phyloP scores from a whole-genome alignment of 2,329 filamentous ascomycete genomes.

The Apiospora arundinis region DNA sequence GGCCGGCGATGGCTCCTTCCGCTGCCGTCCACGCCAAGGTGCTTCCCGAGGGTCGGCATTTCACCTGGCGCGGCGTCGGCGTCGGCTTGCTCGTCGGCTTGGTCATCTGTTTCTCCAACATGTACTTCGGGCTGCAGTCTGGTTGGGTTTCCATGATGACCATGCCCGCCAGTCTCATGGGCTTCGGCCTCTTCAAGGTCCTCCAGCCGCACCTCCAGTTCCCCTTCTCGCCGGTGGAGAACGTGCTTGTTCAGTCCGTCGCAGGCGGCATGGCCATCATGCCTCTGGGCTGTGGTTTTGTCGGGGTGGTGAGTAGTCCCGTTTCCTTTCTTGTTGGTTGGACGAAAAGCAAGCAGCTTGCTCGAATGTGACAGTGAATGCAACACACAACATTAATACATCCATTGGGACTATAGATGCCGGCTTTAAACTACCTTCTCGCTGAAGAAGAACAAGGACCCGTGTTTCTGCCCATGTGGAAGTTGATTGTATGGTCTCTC shows the following conservation, averaged over 20 bases:
- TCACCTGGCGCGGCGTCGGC: constrained; percentile 80
- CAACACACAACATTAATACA: background rate
- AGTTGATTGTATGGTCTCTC: constrained; percentile 87
- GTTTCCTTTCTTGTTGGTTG: too few relatives aligned
- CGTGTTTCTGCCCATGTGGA: constrained; percentile 72
- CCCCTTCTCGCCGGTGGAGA: constrained; percentile 93
- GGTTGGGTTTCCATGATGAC: constrained; percentile 81
- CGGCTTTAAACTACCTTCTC: constrained; percentile 87
- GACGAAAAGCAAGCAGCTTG: background rate
- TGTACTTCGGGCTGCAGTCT: constrained; percentile 97
- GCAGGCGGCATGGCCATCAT: constrained; percentile 96
- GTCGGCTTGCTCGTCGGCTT: constrained; percentile 86
- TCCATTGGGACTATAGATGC: constrained; percentile 58
- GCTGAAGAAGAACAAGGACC: constrained; percentile 80
- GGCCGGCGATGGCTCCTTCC: background rate
- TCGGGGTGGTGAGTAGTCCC: constrained; percentile 70
- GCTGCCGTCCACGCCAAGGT: background rate
- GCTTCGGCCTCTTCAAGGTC: constrained; percentile 90
- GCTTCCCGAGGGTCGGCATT: constrained; percentile 65
- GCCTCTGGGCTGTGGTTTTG: constrained; percentile 94
- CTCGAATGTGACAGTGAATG: background rate
- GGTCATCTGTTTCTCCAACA: constrained; percentile 94
- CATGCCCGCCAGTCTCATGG: constrained; percentile 93
- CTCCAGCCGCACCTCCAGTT: constrained; percentile 74
- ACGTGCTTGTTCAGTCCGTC: constrained; percentile 95